A percentile compares a stretch with the other conserved stretches of the same genome.
Conservation (phyloP, 1,284 basidiomycete species). For the Xanthoconium separans region DNA sequence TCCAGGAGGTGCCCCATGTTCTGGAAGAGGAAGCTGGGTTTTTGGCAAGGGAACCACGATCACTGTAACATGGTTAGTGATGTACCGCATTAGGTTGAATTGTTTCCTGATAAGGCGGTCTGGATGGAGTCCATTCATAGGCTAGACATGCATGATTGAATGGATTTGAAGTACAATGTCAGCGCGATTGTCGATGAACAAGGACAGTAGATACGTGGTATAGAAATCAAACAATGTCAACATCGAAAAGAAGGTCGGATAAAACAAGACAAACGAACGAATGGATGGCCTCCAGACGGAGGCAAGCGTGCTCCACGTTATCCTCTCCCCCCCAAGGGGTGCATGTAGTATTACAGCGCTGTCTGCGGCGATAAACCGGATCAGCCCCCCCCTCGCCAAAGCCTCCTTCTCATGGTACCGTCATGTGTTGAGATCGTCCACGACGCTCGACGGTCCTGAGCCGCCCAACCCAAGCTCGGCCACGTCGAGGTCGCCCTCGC, state of each 20-base stretch:
- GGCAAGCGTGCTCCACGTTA: background rate
- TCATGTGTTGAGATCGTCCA: constrained; percentile 8
- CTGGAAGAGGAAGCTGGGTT: too few relatives aligned
- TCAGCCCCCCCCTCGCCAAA: background rate
- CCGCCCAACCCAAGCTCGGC: constrained; percentile 15
- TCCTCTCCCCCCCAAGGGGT: background rate
- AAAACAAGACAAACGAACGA: background rate
- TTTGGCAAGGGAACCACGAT: too few relatives aligned
- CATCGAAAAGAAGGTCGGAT: background rate
- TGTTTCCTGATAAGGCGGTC: too few relatives aligned
- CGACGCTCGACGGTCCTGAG: constrained; percentile 4
- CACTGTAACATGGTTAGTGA: too few relatives aligned
- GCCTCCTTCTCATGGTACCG: background rate
- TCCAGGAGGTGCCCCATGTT: too few relatives aligned
- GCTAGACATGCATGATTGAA: too few relatives aligned
- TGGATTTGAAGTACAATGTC: background rate
- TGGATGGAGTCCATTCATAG: too few relatives aligned
- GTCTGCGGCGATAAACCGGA: too few relatives aligned
- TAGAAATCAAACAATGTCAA: background rate
- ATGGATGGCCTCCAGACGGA: constrained; percentile 1
- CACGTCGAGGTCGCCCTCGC: background rate
- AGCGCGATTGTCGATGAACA: background rate
- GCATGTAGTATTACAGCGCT: too few relatives aligned
- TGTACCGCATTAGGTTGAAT: too few relatives aligned
- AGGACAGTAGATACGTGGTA: background rate